These are phyloP conservation scores for Leccinum subfulvum DNA, from an alignment of 1,284 basidiomycete genomes.

Conservation along the genomic window DNA sequence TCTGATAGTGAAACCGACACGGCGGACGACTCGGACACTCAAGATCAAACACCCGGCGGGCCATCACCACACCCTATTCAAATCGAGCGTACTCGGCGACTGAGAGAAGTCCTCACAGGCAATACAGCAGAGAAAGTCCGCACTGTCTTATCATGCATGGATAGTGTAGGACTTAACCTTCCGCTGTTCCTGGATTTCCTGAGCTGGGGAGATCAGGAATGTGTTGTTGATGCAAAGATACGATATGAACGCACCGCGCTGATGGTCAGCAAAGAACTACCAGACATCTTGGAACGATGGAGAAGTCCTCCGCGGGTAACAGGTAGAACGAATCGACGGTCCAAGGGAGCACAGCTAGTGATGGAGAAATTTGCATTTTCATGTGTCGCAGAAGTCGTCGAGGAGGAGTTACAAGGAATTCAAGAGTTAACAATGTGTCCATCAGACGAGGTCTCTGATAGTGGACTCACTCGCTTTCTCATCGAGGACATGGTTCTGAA, in stretches of 20 bases:
- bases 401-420: not conserved
- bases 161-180: slow-evolving; percentile 1
- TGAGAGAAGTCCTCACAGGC: not conserved
- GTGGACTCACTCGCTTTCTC: not conserved
- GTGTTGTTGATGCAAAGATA: slow-evolving; percentile 3
- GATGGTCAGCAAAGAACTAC: slow-evolving; percentile 4
- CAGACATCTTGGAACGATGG: not conserved
- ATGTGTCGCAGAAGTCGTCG: not conserved
- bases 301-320: not conserved
- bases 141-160: not conserved
- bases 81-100: not conserved
- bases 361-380: slow-evolving; percentile 1
- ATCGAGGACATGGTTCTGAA: slow-evolving; percentile 2
- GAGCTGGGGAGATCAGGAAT: slow-evolving; percentile 10
- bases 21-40: not conserved
- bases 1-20: not conserved
- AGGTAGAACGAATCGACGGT: not conserved
- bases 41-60: not conserved
- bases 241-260: slow-evolving; percentile 1
- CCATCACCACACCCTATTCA: not conserved
- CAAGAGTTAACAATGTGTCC: not conserved
- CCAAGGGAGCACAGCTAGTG: not conserved
- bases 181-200: slow-evolving; percentile 4
- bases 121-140: slow-evolving; percentile 3
- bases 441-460: not conserved